phyloP scores from a whole-genome alignment of 1,284 basidiomycete species.

The Moesziomyces sp. region DNA sequence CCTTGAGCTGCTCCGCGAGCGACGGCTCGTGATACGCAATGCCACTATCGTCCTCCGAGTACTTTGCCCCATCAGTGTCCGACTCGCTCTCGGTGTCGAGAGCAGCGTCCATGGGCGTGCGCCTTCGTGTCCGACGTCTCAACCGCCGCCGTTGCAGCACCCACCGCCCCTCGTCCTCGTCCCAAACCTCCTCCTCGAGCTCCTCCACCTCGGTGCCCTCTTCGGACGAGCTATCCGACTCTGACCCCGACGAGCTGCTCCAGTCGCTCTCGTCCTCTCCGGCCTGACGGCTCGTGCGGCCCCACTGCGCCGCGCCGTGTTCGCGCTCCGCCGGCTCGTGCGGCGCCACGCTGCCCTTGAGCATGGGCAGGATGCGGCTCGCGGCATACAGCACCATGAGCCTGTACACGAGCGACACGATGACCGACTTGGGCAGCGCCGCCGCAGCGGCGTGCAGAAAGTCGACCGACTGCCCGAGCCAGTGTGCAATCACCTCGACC shows the following conservation, averaged over 20 bases:
- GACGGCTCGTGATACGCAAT: slow-evolving; percentile 32
- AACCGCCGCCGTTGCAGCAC: slow-evolving; percentile 32
- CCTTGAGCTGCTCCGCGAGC: slow-evolving; percentile 27
- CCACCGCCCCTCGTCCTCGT: slow-evolving; percentile 35
- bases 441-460: slow-evolving; percentile 56
- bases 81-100: slow-evolving; percentile 12
- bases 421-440: slow-evolving; percentile 61
- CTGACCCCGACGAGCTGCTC: slow-evolving; percentile 16
- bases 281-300: neutral
- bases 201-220: slow-evolving; percentile 23
- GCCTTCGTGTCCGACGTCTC: slow-evolving; percentile 16
- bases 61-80: slow-evolving; percentile 4
- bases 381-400: slow-evolving; percentile 65
- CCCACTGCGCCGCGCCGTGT: slow-evolving; percentile 15
- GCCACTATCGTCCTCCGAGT: slow-evolving; percentile 35
- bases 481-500: slow-evolving; percentile 53
- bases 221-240: slow-evolving; percentile 6
- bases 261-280: slow-evolving; percentile 13
- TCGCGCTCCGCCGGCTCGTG: neutral
- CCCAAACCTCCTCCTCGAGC: slow-evolving; percentile 37
- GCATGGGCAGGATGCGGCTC: slow-evolving; percentile 60
- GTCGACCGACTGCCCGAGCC: slow-evolving; percentile 52
- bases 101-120: slow-evolving; percentile 21
- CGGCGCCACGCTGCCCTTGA: slow-evolving; percentile 40
- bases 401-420: slow-evolving; percentile 63